phyloP scores from a whole-genome alignment of 495 filamentous ascomycete genomes.

The Aspergillus indologenus region DNA sequence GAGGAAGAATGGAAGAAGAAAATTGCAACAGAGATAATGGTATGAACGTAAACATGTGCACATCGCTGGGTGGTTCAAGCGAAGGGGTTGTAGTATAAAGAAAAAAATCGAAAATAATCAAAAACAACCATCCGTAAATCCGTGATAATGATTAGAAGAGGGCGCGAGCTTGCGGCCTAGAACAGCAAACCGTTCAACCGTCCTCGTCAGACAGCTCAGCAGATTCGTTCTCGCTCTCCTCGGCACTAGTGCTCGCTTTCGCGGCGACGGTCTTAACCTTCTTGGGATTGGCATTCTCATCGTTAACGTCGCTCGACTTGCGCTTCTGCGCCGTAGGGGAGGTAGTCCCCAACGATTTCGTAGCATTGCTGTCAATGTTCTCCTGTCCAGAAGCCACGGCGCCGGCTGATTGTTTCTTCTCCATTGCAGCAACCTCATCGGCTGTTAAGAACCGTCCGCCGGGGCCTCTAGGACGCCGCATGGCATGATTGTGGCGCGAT shows the following conservation, averaged over 20 bases:
- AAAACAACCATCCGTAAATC: constrained; percentile 29
- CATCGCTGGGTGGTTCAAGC: constrained; percentile 41
- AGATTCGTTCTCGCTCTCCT: constrained; percentile 50
- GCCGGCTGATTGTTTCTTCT: constrained; percentile 44
- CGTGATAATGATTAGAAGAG: constrained; percentile 30
- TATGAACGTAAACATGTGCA: constrained; percentile 7
- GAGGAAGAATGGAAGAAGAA: constrained; percentile 11
- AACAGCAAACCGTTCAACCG: constrained; percentile 31
- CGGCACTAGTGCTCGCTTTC: constrained; percentile 39
- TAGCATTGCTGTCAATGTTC: constrained; percentile 31
- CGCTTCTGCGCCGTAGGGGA: constrained; percentile 44
- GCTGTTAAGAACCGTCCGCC: constrained; percentile 95
- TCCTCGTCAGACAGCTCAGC: constrained; percentile 49
- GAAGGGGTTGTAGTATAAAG: constrained; percentile 22
- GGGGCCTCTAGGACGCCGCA: constrained; percentile 93
- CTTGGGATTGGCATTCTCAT: constrained; percentile 42
- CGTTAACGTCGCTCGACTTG: constrained; percentile 48
- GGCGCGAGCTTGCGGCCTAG: constrained; percentile 23
- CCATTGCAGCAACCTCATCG: constrained; percentile 94
- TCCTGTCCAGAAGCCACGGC: constrained; percentile 31
- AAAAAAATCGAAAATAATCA: neutral
- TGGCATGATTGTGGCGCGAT: constrained; percentile 98
- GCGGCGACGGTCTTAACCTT: constrained; percentile 41
- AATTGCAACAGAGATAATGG: constrained; percentile 12
- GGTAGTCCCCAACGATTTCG: constrained; percentile 23